Evolutionary conservation across 225 moss, liverwort and hornwort species (phyloP), one percentile per base, ranked within the genome.

Genomic region (Ulota crispa): DNA sequence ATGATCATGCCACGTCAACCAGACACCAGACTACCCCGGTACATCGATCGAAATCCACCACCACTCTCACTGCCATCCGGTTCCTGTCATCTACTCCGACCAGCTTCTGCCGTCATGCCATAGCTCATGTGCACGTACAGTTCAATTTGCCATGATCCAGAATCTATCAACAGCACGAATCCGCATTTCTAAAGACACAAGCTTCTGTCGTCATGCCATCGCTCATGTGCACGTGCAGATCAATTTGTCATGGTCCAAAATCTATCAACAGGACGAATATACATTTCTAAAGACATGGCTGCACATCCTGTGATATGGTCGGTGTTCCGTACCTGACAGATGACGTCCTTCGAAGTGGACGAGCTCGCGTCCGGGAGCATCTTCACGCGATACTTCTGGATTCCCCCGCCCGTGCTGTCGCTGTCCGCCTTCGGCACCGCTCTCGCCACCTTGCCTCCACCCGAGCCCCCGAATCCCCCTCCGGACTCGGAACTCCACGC

Each of bases 321-420:
- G 9, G 12, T 7, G 26, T 54, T 7, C 16, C 55, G 30, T 23
- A 97, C 95, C 97, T 98, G 97, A 76, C 94, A 98, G 36, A 98
- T 82, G 13, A 98, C 97, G 77, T 98, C 97, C 86, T 94, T 98
- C 9, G 83, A 28, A 20, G 59, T 83, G 4, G 86, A 86, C 3
- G 86, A 86, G 65, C 86, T 86, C 60, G 91, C 72, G 54, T 98
- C 97, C n/a, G 94, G 93, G 71, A 98, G 91, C 83, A 98, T 83
- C 87, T 98, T 98, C 77, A 98, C 97, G 24, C 95, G 90, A 23
- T 93, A 98, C 78, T 93, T 95, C 76, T 94, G 97, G 16, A 95
- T 86, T 26, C 97, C 97, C 18, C 95, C 94, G 9, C 87, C 84
- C 7, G 88, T 85, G 43, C 89, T 85, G 68, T 89, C 88, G 54